Evolutionary conservation across 345 rosid genomes (phyloP).

Genomic region (Brassica carinata): DNA sequence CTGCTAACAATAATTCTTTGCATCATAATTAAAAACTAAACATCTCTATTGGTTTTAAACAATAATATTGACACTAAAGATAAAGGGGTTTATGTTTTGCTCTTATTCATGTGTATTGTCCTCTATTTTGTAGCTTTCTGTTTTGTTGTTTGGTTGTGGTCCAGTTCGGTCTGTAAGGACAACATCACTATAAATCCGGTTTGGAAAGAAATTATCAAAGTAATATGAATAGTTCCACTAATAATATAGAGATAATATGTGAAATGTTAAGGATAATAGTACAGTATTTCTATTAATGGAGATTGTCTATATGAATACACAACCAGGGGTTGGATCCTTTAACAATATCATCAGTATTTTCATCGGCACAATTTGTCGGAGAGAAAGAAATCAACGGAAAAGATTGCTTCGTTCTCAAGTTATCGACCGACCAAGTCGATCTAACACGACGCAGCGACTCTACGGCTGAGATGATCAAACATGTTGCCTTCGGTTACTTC

Average conservation of each 20-base stretch:
- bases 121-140: background rate
- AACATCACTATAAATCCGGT: slow-evolving; percentile 3
- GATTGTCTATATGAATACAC: slow-evolving; percentile 13
- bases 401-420: slow-evolving; percentile 81
- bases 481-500: slow-evolving; percentile 80
- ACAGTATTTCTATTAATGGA: background rate
- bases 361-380: slow-evolving; percentile 78
- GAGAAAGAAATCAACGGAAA: slow-evolving; percentile 65
- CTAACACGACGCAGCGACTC: slow-evolving; percentile 73
- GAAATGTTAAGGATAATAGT: background rate
- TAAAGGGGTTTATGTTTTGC: slow-evolving; percentile 7
- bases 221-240: background rate
- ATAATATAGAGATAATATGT: background rate
- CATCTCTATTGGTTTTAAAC: background rate
- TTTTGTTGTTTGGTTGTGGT: background rate
- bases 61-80: background rate
- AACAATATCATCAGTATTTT: slow-evolving; percentile 77
- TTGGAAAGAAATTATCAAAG: slow-evolving; percentile 7
- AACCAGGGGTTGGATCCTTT: slow-evolving; percentile 89
- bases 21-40: background rate
- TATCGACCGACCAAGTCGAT: slow-evolving; percentile 77
- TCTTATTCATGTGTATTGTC: slow-evolving; percentile 16
- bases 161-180: background rate
- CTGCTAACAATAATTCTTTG: background rate
- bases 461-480: slow-evolving; percentile 94